Percentiles rank a stretch among this genome's conserved stretches.
These are phyloP conservation scores for Penicillium sp. DNA, from an alignment of 2,329 filamentous ascomycete species.

Conservation along the genomic window DNA sequence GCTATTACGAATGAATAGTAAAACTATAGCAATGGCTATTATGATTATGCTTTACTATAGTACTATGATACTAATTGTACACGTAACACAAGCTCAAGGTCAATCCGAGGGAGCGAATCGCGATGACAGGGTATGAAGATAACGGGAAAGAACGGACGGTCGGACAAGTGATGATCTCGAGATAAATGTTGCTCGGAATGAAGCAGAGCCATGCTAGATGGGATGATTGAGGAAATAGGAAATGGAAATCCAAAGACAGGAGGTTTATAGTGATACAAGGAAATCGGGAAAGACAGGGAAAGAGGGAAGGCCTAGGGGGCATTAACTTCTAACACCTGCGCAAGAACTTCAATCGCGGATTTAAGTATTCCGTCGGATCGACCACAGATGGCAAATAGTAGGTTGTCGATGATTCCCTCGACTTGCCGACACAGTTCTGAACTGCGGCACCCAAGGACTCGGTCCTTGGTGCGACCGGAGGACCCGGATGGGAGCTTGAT, in stretches of 20 bases:
- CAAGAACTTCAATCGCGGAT: constrained; percentile 38
- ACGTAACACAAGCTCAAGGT: constrained; percentile 4
- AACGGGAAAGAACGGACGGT: constrained; percentile 3
- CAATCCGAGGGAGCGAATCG: constrained; percentile 12
- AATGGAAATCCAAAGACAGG: not conserved
- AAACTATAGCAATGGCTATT: constrained; percentile 12
- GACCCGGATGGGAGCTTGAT: constrained; percentile 30
- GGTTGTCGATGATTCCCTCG: constrained; percentile 37
- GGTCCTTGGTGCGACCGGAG: constrained; percentile 29
- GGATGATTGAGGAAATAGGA: not conserved
- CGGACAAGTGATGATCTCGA: constrained; percentile 1
- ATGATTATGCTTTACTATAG: constrained; percentile 22
- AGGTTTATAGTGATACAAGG: not conserved
- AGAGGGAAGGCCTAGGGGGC: constrained; percentile 10
- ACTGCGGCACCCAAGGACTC: constrained; percentile 30
- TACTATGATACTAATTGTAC: constrained; percentile 19
- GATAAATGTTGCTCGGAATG: constrained; percentile 1
- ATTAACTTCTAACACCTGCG: constrained; percentile 39
- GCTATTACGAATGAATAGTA: not conserved
- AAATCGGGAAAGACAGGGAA: constrained; percentile 1
- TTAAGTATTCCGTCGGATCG: constrained; percentile 37
- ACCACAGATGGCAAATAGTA: constrained; percentile 38
- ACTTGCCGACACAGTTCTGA: constrained; percentile 32
- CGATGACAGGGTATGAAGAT: constrained; percentile 27
- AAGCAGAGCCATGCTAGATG: constrained; percentile 1